Base-by-base conservation (phyloP, 2,329 filamentous ascomycete species). In the Plectosphaerella plurivora region DNA sequence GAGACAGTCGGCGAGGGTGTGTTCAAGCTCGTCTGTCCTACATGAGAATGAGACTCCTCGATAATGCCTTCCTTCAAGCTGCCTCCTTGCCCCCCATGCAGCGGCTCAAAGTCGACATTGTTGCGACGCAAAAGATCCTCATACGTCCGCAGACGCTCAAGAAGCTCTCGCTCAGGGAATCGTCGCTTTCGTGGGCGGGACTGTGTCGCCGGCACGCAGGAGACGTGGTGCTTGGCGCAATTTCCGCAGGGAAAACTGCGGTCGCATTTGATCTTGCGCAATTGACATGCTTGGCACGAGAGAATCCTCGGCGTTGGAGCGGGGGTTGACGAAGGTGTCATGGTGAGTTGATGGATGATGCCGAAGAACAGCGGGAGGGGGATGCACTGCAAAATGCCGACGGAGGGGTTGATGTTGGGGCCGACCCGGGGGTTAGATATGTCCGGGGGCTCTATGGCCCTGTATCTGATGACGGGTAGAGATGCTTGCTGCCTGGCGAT, bases 241-340 rank as follows among this genome's bases (percentile, higher is more conserved):
- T 77, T 77, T 2, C 71, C 62, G 59, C 84, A 87, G 3, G 83
- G 83, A 55, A 77, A 77, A 20, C 68, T 73, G 53, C 80, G 78
- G 59, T 85, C 76, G 64, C 84, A 87, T 55, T 79, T 83, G 37
- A 86, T 70, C 61, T 86, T 87, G 48, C 83, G 78, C 57, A 84
- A 81, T 60, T 87, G 83, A 56, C 85, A 89, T 1, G 77, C 71
- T 1, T 82, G 66, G 57, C 86, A 89, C 1, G 73, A 68, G 4
- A 73, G 61, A 4, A 72, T 61, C 10, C 68, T 63, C 16, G 60
- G 59, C 1, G 65, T 41, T 20, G n/a, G 41, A 8, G n/a, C 18
- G 41, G n/a, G n/a, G 5, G 16, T 12, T 4, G 41, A 18, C 7
- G 16, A 12, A 3, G 41, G 18, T 5, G 16, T 18, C 41, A 16